Conservation (phyloP, 1,284 basidiomycete species). For the Mycosarcoma maydis region DNA sequence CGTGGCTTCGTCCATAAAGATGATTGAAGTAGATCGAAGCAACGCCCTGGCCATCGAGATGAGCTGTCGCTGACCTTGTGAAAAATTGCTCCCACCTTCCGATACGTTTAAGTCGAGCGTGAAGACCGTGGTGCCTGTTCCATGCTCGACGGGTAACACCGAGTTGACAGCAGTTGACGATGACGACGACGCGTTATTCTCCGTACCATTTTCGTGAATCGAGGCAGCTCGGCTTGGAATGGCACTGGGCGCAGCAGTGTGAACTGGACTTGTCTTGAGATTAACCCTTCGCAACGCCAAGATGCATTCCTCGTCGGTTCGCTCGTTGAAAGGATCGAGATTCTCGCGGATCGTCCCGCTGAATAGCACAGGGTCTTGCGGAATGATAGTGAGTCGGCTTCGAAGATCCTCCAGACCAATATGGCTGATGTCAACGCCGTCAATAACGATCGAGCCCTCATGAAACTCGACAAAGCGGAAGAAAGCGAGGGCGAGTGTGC, state of each 20-base stretch:
- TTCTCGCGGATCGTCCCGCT: constrained; percentile 57
- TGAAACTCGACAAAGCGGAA: constrained; percentile 58
- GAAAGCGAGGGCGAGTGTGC: constrained; percentile 57
- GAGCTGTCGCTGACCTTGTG: constrained; percentile 63
- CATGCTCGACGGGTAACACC: not conserved
- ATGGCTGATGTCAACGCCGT: constrained; percentile 69
- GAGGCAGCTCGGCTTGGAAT: constrained; percentile 22
- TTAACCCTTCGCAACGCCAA: constrained; percentile 42
- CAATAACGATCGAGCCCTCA: constrained; percentile 50
- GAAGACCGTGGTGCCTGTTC: constrained; percentile 15
- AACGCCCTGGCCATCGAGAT: constrained; percentile 63
- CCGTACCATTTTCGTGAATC: constrained; percentile 7
- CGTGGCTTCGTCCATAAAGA: constrained; percentile 66
- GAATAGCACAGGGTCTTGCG: constrained; percentile 65
- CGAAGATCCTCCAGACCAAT: constrained; percentile 69
- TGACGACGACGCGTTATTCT: constrained; percentile 9
- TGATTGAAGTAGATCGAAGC: constrained; percentile 53
- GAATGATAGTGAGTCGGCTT: constrained; percentile 71
- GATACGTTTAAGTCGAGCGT: constrained; percentile 50
- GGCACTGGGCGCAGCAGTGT: constrained; percentile 26
- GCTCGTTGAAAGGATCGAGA: constrained; percentile 56
- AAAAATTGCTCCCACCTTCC: constrained; percentile 62
- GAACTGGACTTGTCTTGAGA: constrained; percentile 24
- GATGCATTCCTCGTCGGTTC: constrained; percentile 47
- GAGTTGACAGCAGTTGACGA: constrained; percentile 25